Evolutionary conservation across 108 stramenopile genomes (phyloP).

Genomic region (Cyclotella baltica): DNA sequence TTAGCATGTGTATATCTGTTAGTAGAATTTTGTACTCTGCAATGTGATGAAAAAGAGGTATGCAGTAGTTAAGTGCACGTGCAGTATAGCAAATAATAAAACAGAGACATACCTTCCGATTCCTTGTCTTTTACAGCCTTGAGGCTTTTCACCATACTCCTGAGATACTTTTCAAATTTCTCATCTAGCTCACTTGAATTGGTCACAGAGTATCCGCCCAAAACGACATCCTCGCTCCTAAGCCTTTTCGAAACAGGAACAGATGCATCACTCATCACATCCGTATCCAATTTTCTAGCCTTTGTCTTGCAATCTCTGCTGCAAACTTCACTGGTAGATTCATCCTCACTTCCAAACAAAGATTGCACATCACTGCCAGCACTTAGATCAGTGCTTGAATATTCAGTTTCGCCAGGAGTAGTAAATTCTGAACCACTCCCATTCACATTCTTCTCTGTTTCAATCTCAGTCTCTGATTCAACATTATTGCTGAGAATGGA

Average conservation of each 20-base stretch:
- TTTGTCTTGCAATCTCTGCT: background rate
- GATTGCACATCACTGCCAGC: too few species aligned
- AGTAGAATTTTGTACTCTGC: slow-evolving; percentile 19
- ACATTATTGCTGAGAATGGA: too few species aligned
- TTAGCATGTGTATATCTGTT: slow-evolving; percentile 7
- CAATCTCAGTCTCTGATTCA: too few species aligned
- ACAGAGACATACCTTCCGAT: slow-evolving; percentile 11
- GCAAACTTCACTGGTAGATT: too few species aligned
- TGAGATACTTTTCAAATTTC: background rate
- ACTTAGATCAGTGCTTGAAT: too few species aligned
- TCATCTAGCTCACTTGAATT: background rate
- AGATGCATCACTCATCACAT: too few species aligned
- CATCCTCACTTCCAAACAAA: too few species aligned
- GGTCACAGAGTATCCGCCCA: background rate
- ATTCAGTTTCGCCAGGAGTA: too few species aligned
- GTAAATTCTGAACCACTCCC: too few species aligned
- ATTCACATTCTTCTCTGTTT: too few species aligned
- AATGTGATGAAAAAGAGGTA: background rate
- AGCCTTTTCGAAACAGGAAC: background rate
- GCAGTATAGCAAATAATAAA: background rate
- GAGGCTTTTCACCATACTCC: background rate
- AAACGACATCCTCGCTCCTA: background rate
- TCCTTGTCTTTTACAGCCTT: background rate
- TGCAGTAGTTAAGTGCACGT: background rate
- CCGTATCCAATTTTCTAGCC: background rate